phyloP scores from a whole-genome alignment of 129 eudicot species.

The Helianthus annuus region DNA sequence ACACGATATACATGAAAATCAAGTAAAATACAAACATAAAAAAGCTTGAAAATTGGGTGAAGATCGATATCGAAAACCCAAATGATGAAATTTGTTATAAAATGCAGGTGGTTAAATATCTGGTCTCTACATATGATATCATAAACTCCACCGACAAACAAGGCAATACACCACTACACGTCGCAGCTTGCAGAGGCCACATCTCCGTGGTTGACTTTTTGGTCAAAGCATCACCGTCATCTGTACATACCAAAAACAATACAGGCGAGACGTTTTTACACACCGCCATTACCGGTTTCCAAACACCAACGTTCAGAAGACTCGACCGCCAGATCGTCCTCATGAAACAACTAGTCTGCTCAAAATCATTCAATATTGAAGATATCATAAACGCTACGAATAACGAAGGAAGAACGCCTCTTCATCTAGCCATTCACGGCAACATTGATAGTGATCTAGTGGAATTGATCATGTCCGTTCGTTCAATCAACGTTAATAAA shows the following conservation, averaged over 20 bases:
- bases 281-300: slow-evolving; percentile 72
- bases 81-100: not conserved
- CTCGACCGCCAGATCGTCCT: slow-evolving; percentile 80
- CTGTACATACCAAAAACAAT: slow-evolving; percentile 51
- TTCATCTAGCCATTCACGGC: slow-evolving; percentile 74
- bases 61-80: not conserved
- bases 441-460: slow-evolving; percentile 75
- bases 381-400: slow-evolving; percentile 59
- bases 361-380: slow-evolving; percentile 46
- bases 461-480: slow-evolving; percentile 64
- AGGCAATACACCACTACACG: slow-evolving; percentile 87
- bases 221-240: slow-evolving; percentile 58
- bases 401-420: slow-evolving; percentile 77
- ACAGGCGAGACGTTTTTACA: slow-evolving; percentile 84
- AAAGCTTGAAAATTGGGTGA: not conserved
- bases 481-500: slow-evolving; percentile 57
- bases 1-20: not conserved
- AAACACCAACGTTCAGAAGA: slow-evolving; percentile 71
- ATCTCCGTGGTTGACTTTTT: slow-evolving; percentile 64
- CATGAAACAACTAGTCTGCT: slow-evolving; percentile 61
- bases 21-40: not conserved
- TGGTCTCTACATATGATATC: slow-evolving; percentile 49
- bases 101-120: slow-evolving; percentile 73
- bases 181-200: slow-evolving; percentile 87
- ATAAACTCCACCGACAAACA: slow-evolving; percentile 63